Conservation (phyloP, 495 filamentous ascomycete species). For the Penicillium flavigenum region DNA sequence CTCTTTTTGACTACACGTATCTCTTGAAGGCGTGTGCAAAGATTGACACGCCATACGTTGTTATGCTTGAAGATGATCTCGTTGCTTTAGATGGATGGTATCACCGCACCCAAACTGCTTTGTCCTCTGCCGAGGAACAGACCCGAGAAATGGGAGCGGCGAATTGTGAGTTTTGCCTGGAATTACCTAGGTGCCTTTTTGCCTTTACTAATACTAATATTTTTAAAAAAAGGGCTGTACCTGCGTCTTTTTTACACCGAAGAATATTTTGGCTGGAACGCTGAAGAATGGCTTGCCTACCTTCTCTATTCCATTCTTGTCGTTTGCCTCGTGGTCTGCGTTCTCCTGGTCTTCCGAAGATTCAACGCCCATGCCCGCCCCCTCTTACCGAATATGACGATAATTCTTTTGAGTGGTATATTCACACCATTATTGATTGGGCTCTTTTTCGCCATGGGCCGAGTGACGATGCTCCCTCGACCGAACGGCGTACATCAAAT, state of each 20-base stretch:
- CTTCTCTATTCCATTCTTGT: conserved; percentile 29
- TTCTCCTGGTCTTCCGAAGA: conserved; percentile 9
- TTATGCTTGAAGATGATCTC: conserved; percentile 55
- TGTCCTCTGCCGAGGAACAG: conserved; percentile 35
- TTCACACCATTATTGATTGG: conserved; percentile 32
- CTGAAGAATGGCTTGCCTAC: conserved; percentile 48
- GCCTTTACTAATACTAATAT: background rate
- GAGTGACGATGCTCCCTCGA: conserved; percentile 36
- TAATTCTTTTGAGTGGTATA: conserved; percentile 17
- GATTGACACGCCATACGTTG: conserved; percentile 37
- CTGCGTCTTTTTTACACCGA: conserved; percentile 60
- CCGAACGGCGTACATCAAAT: conserved; percentile 46
- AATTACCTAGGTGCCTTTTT: too few species aligned
- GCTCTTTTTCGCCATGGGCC: conserved; percentile 37
- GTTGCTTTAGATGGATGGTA: conserved; percentile 54
- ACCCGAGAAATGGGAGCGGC: conserved; percentile 5
- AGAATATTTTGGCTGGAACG: conserved; percentile 53
- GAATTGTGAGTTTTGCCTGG: background rate
- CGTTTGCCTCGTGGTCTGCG: conserved; percentile 12
- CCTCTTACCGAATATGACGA: conserved; percentile 18
- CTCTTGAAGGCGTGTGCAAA: conserved; percentile 44
- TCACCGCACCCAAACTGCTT: conserved; percentile 37
- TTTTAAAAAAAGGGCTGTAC: conserved; percentile 46
- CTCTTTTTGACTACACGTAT: background rate
- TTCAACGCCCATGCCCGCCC: background rate